These are phyloP conservation scores for Chlorophyllum brunneum DNA, from an alignment of 768 basidiomycete genomes.

Conservation along the genomic window DNA sequence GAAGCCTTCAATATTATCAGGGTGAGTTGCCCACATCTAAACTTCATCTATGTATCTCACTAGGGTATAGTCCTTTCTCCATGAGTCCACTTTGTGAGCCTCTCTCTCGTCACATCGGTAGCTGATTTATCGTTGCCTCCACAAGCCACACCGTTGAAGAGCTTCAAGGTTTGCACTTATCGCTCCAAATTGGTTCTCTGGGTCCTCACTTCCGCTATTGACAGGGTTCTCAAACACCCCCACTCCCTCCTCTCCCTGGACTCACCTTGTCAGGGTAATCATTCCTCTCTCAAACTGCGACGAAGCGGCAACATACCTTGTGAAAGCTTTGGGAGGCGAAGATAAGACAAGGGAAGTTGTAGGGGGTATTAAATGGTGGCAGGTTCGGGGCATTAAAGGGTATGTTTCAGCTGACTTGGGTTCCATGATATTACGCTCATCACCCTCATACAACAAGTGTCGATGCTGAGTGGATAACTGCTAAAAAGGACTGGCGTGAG, in stretches of 20 bases:
- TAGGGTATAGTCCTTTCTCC: slow-evolving; percentile 62
- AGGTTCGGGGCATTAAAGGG: slow-evolving; percentile 84
- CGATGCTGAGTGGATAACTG: slow-evolving; percentile 84
- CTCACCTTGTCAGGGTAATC: slow-evolving; percentile 63
- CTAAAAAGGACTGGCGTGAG: slow-evolving; percentile 79
- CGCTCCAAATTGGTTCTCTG: neutral
- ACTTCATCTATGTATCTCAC: neutral
- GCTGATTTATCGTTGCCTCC: neutral
- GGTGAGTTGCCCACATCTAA: slow-evolving; percentile 32
- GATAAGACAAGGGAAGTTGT: slow-evolving; percentile 63
- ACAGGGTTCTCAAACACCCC: slow-evolving; percentile 73
- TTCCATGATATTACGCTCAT: slow-evolving; percentile 1
- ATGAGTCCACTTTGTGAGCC: slow-evolving; percentile 63
- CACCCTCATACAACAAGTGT: slow-evolving; percentile 44
- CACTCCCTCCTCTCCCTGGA: slow-evolving; percentile 83
- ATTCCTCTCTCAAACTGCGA: slow-evolving; percentile 77
- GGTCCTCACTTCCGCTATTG: neutral
- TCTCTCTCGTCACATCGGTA: neutral
- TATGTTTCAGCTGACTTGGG: slow-evolving; percentile 23
- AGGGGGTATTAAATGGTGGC: slow-evolving; percentile 98
- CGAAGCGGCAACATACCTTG: slow-evolving; percentile 66
- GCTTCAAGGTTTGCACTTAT: slow-evolving; percentile 47
- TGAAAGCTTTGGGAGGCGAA: slow-evolving; percentile 83
- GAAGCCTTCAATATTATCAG: slow-evolving; percentile 75
- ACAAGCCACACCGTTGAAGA: slow-evolving; percentile 87